phyloP scores from a whole-genome alignment of 495 filamentous ascomycete genomes.

The Barbatosphaeria neglecta region DNA sequence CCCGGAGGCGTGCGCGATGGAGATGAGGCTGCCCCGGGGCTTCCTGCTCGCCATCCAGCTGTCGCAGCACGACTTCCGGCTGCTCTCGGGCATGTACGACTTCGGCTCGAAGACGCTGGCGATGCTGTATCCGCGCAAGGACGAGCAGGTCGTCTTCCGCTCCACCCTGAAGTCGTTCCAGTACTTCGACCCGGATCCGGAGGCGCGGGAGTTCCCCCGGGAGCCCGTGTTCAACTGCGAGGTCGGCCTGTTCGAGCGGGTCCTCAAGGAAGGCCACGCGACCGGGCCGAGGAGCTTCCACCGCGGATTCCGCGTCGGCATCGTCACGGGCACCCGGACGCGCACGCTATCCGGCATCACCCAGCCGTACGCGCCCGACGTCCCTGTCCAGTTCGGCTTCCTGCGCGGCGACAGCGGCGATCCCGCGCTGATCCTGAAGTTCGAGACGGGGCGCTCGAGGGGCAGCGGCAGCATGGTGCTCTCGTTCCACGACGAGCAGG shows the following conservation, averaged over 20 bases:
- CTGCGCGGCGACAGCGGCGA: constrained; percentile 54
- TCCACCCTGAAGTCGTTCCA: constrained; percentile 56
- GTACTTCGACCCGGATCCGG: constrained; percentile 57
- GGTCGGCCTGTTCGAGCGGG: constrained; percentile 60
- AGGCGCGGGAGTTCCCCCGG: constrained; percentile 56
- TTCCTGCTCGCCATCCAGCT: constrained; percentile 58
- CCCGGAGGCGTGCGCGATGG: constrained; percentile 44
- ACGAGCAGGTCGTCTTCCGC: constrained; percentile 56
- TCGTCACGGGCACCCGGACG: constrained; percentile 62
- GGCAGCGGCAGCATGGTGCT: constrained; percentile 58
- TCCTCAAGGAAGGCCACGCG: constrained; percentile 48
- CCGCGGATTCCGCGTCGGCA: constrained; percentile 60
- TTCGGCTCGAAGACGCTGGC: constrained; percentile 63
- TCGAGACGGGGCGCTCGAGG: constrained; percentile 51
- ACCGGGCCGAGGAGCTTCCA: constrained; percentile 57
- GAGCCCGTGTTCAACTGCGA: constrained; percentile 60
- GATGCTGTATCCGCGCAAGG: constrained; percentile 49
- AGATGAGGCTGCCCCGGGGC: constrained; percentile 54
- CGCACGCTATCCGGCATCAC: constrained; percentile 64
- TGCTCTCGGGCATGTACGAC: constrained; percentile 68
- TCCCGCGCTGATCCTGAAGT: constrained; percentile 55
- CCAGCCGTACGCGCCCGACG: constrained; percentile 46
- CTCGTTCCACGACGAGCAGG: constrained; percentile 57
- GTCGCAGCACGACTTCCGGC: constrained; percentile 60
- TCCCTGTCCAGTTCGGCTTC: constrained; percentile 62